Base-by-base conservation (phyloP, 2,329 filamentous ascomycete species). In the Anisogramma anomala region DNA sequence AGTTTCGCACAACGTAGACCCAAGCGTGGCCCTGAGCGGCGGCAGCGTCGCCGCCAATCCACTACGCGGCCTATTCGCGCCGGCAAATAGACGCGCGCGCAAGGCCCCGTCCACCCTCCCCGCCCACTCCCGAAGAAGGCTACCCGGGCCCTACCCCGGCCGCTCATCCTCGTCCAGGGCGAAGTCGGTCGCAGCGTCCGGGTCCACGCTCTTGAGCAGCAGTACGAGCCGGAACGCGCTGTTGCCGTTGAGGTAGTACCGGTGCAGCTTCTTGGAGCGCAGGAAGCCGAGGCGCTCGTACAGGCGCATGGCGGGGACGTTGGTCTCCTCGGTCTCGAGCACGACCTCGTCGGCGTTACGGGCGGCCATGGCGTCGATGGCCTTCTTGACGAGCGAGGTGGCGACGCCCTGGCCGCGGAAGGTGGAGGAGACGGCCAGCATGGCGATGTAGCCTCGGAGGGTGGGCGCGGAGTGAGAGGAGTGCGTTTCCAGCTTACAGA, bases 241-340 rank as follows among this genome's bases (percentile, higher is more conserved):
- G 58, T 86, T 98, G 9, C 91, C 91, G 56, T 96, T 98, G 30
- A 98, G 66, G 53, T 98, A 98, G 58, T 98, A 98, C 32, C 91
- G 73, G 61, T 96, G 88, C 39, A 98, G 64, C 46, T 87, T 84
- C 63, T 98, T 98, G 46, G 85, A 94, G 38, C 89, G 72, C 17
- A 96, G 62, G 55, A 98, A 98, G 0, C 91, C 91, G 6, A 98
- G 69, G 1, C 87, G 72, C 60, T 98, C 89, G 61, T 98, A 98
- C 8, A 98, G 67, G 49, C 86, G 83, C 67, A 96, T 85, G 15
- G 88, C 91, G 1, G 87, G 80, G 1, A 78, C 75, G 57, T 98
- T 98, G 13, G 82, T 85, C 60, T 93, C 86, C 63, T 98, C 91
- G 0, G 91, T 98, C 65, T 98, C 91, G 20, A 98, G 74, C 2